Percentiles rank a stretch among this genome's conserved stretches.
Evolutionary conservation across 345 rosid species (phyloP).

Genomic region (Citrus sp.): DNA sequence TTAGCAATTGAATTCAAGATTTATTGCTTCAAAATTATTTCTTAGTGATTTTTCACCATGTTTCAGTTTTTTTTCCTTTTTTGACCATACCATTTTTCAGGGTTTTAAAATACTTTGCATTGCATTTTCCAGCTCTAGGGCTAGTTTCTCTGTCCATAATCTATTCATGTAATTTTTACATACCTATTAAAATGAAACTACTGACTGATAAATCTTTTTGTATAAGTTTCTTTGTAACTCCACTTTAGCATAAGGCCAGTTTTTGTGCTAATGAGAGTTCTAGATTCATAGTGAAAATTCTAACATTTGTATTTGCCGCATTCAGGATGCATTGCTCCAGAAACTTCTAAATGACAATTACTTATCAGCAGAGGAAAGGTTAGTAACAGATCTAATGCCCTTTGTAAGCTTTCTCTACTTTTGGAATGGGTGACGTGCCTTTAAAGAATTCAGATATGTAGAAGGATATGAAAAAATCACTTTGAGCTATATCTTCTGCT

Average conservation of each 20-base stretch:
- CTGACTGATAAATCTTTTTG: neutral
- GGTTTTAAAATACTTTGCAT: neutral
- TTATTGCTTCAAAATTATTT: neutral
- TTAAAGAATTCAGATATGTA: neutral
- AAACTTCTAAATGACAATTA: constrained; percentile 62
- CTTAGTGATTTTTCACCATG: neutral
- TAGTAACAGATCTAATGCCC: constrained; percentile 12
- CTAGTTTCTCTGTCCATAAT: neutral
- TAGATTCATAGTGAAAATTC: constrained; percentile 3
- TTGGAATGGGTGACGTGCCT: neutral
- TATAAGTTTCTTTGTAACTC: neutral
- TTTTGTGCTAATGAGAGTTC: neutral
- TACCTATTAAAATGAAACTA: neutral
- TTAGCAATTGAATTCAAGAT: neutral
- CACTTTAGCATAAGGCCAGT: neutral
- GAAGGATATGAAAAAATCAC: neutral
- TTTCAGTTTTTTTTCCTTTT: too few relatives aligned
- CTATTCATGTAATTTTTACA: neutral
- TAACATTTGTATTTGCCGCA: constrained; percentile 13
- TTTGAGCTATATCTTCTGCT: neutral
- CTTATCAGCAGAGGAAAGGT: constrained; percentile 78
- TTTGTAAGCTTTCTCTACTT: neutral
- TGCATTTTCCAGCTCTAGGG: neutral
- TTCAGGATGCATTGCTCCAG: constrained; percentile 82
- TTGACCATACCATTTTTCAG: too few relatives aligned